phyloP scores from a whole-genome alignment of 228 moss, liverwort and hornwort species.

The Sphagnum fallax region DNA sequence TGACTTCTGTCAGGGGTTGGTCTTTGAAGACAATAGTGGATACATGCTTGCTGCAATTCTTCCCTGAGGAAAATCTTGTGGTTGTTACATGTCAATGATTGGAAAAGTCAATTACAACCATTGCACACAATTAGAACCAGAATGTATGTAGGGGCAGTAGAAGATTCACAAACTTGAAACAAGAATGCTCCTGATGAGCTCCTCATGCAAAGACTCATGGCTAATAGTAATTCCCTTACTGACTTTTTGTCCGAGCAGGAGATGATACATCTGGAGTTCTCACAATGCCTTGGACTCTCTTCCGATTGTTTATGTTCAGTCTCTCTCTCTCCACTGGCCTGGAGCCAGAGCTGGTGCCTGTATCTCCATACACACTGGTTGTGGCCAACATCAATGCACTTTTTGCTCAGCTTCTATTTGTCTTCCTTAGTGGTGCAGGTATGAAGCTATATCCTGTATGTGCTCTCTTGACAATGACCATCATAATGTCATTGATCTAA shows the following conservation, averaged over 20 bases:
- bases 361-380: constrained; percentile 69
- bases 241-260: constrained; percentile 3
- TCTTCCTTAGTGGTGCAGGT: constrained; percentile 89
- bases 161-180: too few species aligned
- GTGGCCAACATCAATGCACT: constrained; percentile 76
- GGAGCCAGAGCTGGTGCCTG: constrained; percentile 68
- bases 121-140: too few species aligned
- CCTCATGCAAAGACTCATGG: too few species aligned
- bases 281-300: constrained; percentile 40
- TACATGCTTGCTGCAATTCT: too few species aligned
- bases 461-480: neutral
- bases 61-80: too few species aligned
- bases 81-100: too few species aligned
- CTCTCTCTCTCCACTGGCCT: constrained; percentile 78
- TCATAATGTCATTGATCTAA: neutral
- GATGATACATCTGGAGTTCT: constrained; percentile 19
- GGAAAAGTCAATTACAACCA: too few species aligned
- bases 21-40: too few species aligned
- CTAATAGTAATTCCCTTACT: too few species aligned
- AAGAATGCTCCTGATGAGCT: too few species aligned
- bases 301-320: constrained; percentile 82
- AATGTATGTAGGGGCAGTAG: too few species aligned
- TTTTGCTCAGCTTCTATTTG: constrained; percentile 69
- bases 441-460: neutral
- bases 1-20: too few species aligned